Conservation (phyloP, 2,329 filamentous ascomycete species). For the Tothia fuscella region DNA sequence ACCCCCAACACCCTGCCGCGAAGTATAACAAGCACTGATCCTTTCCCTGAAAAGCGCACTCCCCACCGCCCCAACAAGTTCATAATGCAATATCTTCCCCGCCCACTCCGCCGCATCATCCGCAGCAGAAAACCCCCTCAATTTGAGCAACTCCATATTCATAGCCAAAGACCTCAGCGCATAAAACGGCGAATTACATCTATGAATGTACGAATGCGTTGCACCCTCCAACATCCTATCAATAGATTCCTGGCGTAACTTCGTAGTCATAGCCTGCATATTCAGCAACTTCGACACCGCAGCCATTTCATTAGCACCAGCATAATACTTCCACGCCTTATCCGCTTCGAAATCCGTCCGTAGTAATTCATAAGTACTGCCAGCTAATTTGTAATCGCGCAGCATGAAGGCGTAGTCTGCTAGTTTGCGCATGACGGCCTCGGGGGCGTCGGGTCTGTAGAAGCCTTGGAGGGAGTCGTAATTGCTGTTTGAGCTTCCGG, state of each 20-base stretch:
- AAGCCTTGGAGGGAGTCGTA: constrained; percentile 70
- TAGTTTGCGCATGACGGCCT: constrained; percentile 84
- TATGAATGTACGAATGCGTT: constrained; percentile 81
- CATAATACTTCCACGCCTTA: constrained; percentile 94
- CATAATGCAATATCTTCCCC: constrained; percentile 64
- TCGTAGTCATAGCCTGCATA: constrained; percentile 36
- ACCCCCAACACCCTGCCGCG: constrained; percentile 55
- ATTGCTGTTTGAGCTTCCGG: constrained; percentile 22
- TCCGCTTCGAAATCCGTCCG: constrained; percentile 84
- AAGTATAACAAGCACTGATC: constrained; percentile 70
- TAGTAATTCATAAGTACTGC: constrained; percentile 84
- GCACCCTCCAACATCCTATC: constrained; percentile 83
- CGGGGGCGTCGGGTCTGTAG: constrained; percentile 71
- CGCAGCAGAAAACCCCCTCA: constrained; percentile 52
- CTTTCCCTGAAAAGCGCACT: constrained; percentile 79
- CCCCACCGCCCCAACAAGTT: constrained; percentile 60
- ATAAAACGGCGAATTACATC: constrained; percentile 68
- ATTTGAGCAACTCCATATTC: constrained; percentile 66
- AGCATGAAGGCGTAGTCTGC: constrained; percentile 97
- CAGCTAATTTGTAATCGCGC: constrained; percentile 84
- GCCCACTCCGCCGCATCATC: constrained; percentile 86
- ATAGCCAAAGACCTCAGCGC: constrained; percentile 67
- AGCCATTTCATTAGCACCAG: constrained; percentile 90
- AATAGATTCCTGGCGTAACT: constrained; percentile 51
- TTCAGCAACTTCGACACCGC: constrained; percentile 64